Percentiles rank a stretch among this genome's conserved stretches.
phyloP scores from a whole-genome alignment of 768 basidiomycete species.

The Suillus brevipes region DNA sequence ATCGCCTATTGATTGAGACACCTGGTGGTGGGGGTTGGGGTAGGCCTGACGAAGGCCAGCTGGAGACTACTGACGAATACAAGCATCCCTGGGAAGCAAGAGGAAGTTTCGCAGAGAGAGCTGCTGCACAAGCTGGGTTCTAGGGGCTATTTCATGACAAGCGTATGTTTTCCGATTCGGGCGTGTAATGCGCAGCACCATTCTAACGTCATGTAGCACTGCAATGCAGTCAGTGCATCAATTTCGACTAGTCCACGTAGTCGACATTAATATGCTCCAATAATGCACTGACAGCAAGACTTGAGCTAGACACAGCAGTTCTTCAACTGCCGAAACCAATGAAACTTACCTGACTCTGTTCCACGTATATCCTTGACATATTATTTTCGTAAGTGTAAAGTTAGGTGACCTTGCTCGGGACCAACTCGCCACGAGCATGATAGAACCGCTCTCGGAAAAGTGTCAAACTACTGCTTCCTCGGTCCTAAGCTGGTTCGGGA shows the following conservation, averaged over 20 bases:
- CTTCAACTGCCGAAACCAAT: not conserved
- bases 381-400: not conserved
- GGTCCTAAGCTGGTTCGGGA: not conserved
- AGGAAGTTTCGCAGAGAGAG: slow-evolving; percentile 66
- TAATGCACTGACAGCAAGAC: not conserved
- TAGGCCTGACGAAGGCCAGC: slow-evolving; percentile 16
- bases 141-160: slow-evolving; percentile 22
- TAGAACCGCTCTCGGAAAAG: not conserved
- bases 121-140: slow-evolving; percentile 63
- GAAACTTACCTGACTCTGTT: too few species aligned
- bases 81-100: slow-evolving; percentile 61
- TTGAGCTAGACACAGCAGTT: not conserved
- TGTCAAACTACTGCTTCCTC: not conserved
- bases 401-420: not conserved
- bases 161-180: not conserved
- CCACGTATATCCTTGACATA: not conserved
- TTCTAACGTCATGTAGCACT: not conserved
- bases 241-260: not conserved
- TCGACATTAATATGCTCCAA: not conserved
- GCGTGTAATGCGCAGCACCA: not conserved
- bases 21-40: slow-evolving; percentile 95
- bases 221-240: not conserved
- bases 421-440: not conserved
- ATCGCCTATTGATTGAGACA: slow-evolving; percentile 78
- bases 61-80: slow-evolving; percentile 30